Conservation (phyloP, 2,329 filamentous ascomycete genomes). For the Zasmidium angulare region DNA sequence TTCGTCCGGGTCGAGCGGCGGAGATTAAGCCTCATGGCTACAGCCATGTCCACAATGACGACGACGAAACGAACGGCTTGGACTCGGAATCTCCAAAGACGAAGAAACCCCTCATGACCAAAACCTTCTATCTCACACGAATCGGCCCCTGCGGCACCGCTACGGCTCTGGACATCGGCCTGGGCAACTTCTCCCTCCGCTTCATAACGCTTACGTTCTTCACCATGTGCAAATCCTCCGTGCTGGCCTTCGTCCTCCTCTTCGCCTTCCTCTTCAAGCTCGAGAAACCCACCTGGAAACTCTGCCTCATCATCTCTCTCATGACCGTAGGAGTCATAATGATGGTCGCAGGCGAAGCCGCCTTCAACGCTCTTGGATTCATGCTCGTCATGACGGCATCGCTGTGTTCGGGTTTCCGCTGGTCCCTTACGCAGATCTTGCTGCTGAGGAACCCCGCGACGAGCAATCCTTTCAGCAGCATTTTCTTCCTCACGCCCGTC, state of each 20-base stretch:
- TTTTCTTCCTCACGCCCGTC: slow-evolving; percentile 95
- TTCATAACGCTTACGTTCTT: slow-evolving; percentile 97
- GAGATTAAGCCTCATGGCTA: slow-evolving; percentile 12
- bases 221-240: slow-evolving; percentile 99
- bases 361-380: slow-evolving; percentile 85
- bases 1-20: slow-evolving; percentile 61
- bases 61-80: slow-evolving; percentile 6
- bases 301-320: slow-evolving; percentile 81
- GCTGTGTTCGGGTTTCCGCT: slow-evolving; percentile 94
- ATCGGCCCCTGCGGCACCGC: slow-evolving; percentile 89
- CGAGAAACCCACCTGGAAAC: slow-evolving; percentile 79
- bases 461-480: slow-evolving; percentile 92
- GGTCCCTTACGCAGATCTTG: slow-evolving; percentile 97
- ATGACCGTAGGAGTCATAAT: slow-evolving; percentile 95
- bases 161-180: slow-evolving; percentile 90
- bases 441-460: slow-evolving; percentile 92
- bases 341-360: slow-evolving; percentile 96
- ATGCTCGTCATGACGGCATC: slow-evolving; percentile 88
- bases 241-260: slow-evolving; percentile 87
- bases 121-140: slow-evolving; percentile 85
- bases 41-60: slow-evolving; percentile 16
- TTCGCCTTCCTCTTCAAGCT: slow-evolving; percentile 95
- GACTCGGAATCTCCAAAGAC: slow-evolving; percentile 3
- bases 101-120: slow-evolving; percentile 71
- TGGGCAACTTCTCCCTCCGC: slow-evolving; percentile 93